Base-by-base conservation (phyloP, 148 eudicot species). In the Vaccinium vitisidaea region DNA sequence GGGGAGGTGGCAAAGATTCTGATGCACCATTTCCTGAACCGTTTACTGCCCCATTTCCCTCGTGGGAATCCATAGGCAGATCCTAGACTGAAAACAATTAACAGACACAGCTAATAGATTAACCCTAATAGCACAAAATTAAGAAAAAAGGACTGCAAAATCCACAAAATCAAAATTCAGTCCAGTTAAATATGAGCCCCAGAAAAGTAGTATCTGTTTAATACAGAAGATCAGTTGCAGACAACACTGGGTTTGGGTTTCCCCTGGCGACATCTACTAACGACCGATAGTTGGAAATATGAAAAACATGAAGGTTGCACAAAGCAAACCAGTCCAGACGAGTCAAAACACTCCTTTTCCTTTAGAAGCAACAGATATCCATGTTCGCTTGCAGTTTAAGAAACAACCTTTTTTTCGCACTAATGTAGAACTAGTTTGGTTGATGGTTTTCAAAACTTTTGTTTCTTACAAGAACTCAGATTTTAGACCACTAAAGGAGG, bases 1-100 rank as follows among this genome's bases (percentile, higher is more conserved):
- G 92, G 49, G 89, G 89, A 3, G 92, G 91, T 18, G 89, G 92
- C 79, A 87, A 83, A 9, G 59, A 48, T 53, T 86, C 87, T 8
- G 85, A 5, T 2, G 80, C 79, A 8, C 84, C 85, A 77, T 80
- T 56, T 56, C 86, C 86, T 2, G 74, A 82, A 16, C 92, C 92
- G 83, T 88, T 92, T 39, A 87, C 86, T 4, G 11, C 2, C 0
- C 71, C 71, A n/a, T 65, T 65, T 52, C 58, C 15, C 48, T 81
- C 86, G 6, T 67, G 23, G 2, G 88, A 61, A 87, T 63, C 86
- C 88, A 87, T 87, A 8, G 25, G 36, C 79, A 12, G 77, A 73
- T 59, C 77, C 77, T 82, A 79, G 1, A 12, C 56, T 69, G 71
- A 85, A 85, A 67, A 69, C 75, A 61, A 61, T 8, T n/a, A 19